Evolutionary conservation across 371 early-diverging fungal species (phyloP).

Genomic region (Rhizomucor miehei): DNA sequence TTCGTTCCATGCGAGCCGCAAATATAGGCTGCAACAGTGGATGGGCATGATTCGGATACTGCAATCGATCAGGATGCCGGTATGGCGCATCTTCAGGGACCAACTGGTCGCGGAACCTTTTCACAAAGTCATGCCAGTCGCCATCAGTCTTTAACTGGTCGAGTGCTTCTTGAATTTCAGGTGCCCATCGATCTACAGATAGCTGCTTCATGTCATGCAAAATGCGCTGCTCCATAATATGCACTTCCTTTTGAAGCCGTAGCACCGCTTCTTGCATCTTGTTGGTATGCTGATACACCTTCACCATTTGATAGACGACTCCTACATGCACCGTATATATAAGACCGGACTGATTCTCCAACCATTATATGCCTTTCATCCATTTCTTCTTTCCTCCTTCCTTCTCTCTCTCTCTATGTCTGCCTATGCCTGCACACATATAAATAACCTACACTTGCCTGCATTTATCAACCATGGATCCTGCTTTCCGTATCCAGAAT

Average conservation of each 20-base stretch:
- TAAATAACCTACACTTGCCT: slow-evolving; percentile 13
- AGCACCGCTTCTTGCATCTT: slow-evolving; percentile 44
- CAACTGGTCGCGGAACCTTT: slow-evolving; percentile 22
- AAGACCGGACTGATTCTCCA: neutral
- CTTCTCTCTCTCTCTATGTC: no score
- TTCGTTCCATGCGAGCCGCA: slow-evolving; percentile 42
- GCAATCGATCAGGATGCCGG: slow-evolving; percentile 32
- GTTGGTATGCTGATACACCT: slow-evolving; percentile 40
- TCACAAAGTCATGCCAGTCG: slow-evolving; percentile 31
- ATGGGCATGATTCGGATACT: slow-evolving; percentile 37
- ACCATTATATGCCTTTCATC: neutral
- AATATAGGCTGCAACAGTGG: slow-evolving; percentile 36
- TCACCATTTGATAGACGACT: slow-evolving; percentile 38
- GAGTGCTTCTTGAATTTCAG: slow-evolving; percentile 14
- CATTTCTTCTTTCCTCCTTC: neutral
- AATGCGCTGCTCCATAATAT: slow-evolving; percentile 29
- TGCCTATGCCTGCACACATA: neutral
- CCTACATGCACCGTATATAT: slow-evolving; percentile 20
- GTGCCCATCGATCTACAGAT: no score
- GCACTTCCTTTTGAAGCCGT: slow-evolving; percentile 34
- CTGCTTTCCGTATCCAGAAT: slow-evolving; percentile 25
- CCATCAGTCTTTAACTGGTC: slow-evolving; percentile 18
- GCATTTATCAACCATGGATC: slow-evolving; percentile 48
- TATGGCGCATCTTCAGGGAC: slow-evolving; percentile 34
- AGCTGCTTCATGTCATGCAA: neutral